These are phyloP conservation scores for Diddensiella santjacobensis DNA, from an alignment of 805 yeast genomes.

Conservation along the genomic window DNA sequence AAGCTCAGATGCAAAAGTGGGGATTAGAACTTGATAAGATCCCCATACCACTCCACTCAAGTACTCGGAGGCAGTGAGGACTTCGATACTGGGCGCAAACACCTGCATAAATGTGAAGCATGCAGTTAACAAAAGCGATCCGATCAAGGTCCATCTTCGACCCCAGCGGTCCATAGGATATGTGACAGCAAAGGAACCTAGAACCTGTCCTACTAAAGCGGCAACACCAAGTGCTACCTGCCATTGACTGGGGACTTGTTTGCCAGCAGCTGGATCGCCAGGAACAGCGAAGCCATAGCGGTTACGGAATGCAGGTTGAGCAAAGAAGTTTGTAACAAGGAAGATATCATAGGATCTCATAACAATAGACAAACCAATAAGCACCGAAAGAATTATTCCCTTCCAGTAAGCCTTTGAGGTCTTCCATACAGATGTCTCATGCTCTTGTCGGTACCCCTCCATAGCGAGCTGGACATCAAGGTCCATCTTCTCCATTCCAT, in stretches of 20 bases:
- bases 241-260: conserved; percentile 26
- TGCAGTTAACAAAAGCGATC: conserved; percentile 33
- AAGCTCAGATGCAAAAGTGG: conserved; percentile 53
- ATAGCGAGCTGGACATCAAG: conserved; percentile 4
- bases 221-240: conserved; percentile 29
- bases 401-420: conserved; percentile 6
- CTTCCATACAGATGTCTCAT: background rate
- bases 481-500: background rate
- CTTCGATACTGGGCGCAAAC: conserved; percentile 41
- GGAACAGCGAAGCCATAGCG: conserved; percentile 38
- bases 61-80: conserved; percentile 38
- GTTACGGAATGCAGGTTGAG: conserved; percentile 41
- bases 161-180: conserved; percentile 44
- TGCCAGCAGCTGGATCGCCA: conserved; percentile 5
- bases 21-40: conserved; percentile 46
- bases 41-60: conserved; percentile 48
- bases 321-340: conserved; percentile 42
- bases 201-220: conserved; percentile 39
- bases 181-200: conserved; percentile 47
- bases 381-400: conserved; percentile 1
- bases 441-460: conserved; percentile 5
- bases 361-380: conserved; percentile 37
- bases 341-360: conserved; percentile 49
- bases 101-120: conserved; percentile 49
- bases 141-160: conserved; percentile 41